Conservation (phyloP, 257 asterid genomes). For the Fraxinus excelsior region DNA sequence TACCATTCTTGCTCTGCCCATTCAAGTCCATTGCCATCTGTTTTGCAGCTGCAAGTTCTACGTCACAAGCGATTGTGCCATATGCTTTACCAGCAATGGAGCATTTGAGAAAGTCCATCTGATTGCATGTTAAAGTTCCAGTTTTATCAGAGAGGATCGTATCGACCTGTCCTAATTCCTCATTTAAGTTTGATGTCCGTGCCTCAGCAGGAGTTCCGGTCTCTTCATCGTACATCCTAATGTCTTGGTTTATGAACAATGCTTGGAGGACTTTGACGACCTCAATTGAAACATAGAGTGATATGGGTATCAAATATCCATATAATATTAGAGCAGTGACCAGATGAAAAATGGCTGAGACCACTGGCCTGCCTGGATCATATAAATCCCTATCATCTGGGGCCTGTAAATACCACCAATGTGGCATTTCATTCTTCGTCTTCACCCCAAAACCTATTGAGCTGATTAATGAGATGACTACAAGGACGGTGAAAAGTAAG, state of each 20-base stretch:
- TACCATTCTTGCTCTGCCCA: constrained; percentile 45
- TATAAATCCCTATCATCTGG: constrained; percentile 52
- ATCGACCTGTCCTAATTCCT: constrained; percentile 91
- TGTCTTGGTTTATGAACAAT: constrained; percentile 76
- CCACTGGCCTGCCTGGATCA: constrained; percentile 58
- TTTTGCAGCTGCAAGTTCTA: constrained; percentile 90
- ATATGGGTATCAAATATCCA: constrained; percentile 92
- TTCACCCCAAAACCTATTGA: constrained; percentile 70
- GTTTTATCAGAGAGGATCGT: constrained; percentile 95
- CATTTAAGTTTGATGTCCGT: constrained; percentile 89
- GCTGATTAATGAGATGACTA: constrained; percentile 76
- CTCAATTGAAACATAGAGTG: constrained; percentile 93
- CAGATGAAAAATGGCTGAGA: constrained; percentile 76
- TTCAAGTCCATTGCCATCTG: constrained; percentile 84
- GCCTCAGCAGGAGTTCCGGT: constrained; percentile 95
- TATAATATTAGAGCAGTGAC: constrained; percentile 90
- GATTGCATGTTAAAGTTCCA: constrained; percentile 95
- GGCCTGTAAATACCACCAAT: constrained; percentile 87
- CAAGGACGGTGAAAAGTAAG: constrained; percentile 71
- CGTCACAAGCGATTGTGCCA: constrained; percentile 82
- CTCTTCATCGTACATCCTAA: constrained; percentile 88
- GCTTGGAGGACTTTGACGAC: constrained; percentile 95
- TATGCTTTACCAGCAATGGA: constrained; percentile 84
- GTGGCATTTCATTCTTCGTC: constrained; percentile 70
- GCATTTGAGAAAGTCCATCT: constrained; percentile 96